phyloP scores from a whole-genome alignment of 495 filamentous ascomycete species.

The Lasiosphaeriaceae sp. region DNA sequence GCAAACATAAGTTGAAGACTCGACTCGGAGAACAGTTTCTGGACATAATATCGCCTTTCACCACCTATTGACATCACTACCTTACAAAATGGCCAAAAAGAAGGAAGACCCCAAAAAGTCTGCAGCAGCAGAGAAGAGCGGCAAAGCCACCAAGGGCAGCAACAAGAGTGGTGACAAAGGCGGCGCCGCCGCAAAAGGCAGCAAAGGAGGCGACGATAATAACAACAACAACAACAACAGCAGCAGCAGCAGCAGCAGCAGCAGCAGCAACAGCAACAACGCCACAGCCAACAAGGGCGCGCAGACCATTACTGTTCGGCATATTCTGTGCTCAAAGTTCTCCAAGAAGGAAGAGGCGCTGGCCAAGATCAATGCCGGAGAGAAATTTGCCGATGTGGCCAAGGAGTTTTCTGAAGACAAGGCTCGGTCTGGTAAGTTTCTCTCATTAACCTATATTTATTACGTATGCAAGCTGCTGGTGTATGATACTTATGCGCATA shows the following conservation, averaged over 20 bases:
- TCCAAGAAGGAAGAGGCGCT: conserved; percentile 84
- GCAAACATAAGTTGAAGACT: no score
- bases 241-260: no score
- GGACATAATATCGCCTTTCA: no score
- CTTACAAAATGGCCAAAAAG: conserved; percentile 26
- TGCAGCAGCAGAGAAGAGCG: neutral
- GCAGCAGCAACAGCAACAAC: conserved; percentile 44
- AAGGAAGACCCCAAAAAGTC: conserved; percentile 19
- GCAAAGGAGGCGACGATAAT: neutral
- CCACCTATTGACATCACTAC: no score
- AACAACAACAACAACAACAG: no score
- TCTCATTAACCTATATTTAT: no score
- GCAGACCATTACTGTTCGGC: conserved; percentile 77
- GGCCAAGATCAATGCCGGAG: conserved; percentile 68
- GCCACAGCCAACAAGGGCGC: conserved; percentile 61
- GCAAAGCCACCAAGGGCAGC: conserved; percentile 8
- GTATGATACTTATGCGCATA: no score
- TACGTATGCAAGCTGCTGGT: neutral
- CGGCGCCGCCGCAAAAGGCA: neutral
- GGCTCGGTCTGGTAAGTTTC: conserved; percentile 70
- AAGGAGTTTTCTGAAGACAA: conserved; percentile 86
- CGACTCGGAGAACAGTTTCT: no score
- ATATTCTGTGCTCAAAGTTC: conserved; percentile 91
- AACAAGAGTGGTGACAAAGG: conserved; percentile 3
- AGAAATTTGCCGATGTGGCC: conserved; percentile 87